phyloP scores from a whole-genome alignment of 2,329 filamentous ascomycete genomes.

The Microdochium trichocladiopsis region DNA sequence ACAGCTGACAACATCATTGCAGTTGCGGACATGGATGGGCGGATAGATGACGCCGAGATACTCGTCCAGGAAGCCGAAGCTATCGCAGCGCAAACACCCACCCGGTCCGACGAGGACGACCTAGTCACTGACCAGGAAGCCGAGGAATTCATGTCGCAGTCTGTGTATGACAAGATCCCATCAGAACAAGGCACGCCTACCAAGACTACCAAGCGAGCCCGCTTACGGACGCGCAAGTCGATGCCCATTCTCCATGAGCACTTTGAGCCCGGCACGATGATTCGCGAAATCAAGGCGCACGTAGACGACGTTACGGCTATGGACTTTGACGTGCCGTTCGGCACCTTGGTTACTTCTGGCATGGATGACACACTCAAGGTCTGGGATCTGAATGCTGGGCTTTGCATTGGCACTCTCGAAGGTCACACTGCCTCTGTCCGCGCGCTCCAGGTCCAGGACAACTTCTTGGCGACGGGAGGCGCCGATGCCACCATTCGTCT shows the following conservation, averaged over 20 bases:
- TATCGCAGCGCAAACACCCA: slow-evolving; percentile 42
- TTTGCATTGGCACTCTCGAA: slow-evolving; percentile 86
- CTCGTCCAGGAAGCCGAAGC: slow-evolving; percentile 52
- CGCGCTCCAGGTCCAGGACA: slow-evolving; percentile 89
- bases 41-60: slow-evolving; percentile 54
- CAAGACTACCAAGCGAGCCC: slow-evolving; percentile 37
- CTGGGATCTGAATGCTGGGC: slow-evolving; percentile 91
- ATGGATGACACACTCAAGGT: slow-evolving; percentile 91
- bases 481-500: slow-evolving; percentile 90
- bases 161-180: slow-evolving; percentile 90
- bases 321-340: slow-evolving; percentile 97
- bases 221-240: slow-evolving; percentile 65
- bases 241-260: slow-evolving; percentile 96
- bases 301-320: slow-evolving; percentile 81
- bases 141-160: slow-evolving; percentile 88
- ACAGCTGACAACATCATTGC: slow-evolving; percentile 20
- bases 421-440: slow-evolving; percentile 93
- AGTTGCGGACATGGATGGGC: slow-evolving; percentile 57
- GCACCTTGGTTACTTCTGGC: slow-evolving; percentile 85
- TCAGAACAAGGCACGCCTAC: slow-evolving; percentile 39
- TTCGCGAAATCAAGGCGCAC: slow-evolving; percentile 84
- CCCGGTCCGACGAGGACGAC: slow-evolving; percentile 44
- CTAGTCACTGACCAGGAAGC: slow-evolving; percentile 42
- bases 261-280: slow-evolving; percentile 80
- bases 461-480: slow-evolving; percentile 88